These are phyloP conservation scores for Yamadazyma insecticola DNA, from an alignment of 805 yeast genomes.

Conservation along the genomic window DNA sequence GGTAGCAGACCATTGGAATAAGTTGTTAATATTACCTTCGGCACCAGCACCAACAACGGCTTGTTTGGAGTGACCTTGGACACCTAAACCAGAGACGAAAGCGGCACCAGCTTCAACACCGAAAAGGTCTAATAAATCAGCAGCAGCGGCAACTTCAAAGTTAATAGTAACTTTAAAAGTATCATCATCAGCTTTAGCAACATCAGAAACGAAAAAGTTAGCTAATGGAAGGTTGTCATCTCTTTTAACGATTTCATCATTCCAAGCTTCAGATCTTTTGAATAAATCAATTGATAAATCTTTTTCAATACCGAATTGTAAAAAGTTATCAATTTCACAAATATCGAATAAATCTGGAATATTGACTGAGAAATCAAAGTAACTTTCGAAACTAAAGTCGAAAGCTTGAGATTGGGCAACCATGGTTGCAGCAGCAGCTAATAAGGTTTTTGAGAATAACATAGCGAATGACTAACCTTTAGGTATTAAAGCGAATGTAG, in stretches of 20 bases:
- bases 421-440: constrained; percentile 7
- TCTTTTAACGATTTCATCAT: constrained; percentile 5
- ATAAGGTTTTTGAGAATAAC: constrained; percentile 7
- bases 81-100: constrained; percentile 13
- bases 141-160: constrained; percentile 14
- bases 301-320: constrained; percentile 7
- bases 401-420: constrained; percentile 6
- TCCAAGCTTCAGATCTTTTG: constrained; percentile 5
- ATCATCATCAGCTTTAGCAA: constrained; percentile 16
- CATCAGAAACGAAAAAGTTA: constrained; percentile 21
- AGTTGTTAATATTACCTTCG: constrained; percentile 12
- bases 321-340: background rate
- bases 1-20: constrained; percentile 22
- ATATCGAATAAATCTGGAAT: background rate
- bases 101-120: constrained; percentile 20
- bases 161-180: constrained; percentile 20
- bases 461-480: constrained; percentile 9
- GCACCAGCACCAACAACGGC: constrained; percentile 10
- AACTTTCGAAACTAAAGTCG: constrained; percentile 5
- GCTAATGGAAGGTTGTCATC: constrained; percentile 17
- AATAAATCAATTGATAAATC: constrained; percentile 6
- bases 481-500: background rate
- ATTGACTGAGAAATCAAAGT: constrained; percentile 7
- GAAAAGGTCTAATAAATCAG: constrained; percentile 7
- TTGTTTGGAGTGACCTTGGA: constrained; percentile 7